Base-by-base conservation (phyloP, 2,329 filamentous ascomycete genomes). In the Leptographium flavum region DNA sequence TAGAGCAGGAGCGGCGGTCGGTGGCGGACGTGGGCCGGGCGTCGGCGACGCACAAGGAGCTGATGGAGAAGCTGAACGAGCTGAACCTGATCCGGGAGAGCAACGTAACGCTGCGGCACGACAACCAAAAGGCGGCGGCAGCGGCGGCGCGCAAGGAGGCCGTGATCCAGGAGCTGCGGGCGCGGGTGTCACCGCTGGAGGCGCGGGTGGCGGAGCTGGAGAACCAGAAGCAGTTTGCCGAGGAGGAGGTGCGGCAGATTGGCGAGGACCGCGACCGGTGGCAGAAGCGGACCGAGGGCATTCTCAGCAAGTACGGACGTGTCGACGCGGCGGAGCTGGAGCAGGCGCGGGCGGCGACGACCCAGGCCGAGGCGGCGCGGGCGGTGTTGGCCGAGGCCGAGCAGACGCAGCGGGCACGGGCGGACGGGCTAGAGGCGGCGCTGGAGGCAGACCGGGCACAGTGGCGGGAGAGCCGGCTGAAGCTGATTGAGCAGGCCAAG, bases 11-110 rank as follows among this genome's bases (percentile, higher is more conserved):
- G 60, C 83, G 87, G 25, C 79, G 81, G 40, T 71, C 81, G 35
- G 77, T 87, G 46, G 74, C 80, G 2, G 84, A 94, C 52, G 80
- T 71, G 47, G 76, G 83, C 40, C 76, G 83, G 51, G 81, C 73
- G 46, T 81, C 83, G 13, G 73, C 85, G 57, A 86, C 80, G 42
- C 87, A 95, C 58, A 87, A 85, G 57, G 87, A 94, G 55, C 73
- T 98, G 5, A 87, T 94, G 78, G 81, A 93, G 52, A 95, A 93
- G 52, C 75, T 98, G 49, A 92, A 94, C 56, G 87, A 98, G 62
- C 76, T 98, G 48, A 98, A 98, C 56, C 71, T 95, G 15, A 94
- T 93, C 69, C 83, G 92, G 11, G 92, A 98, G 64, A 95, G 88
- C 66, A 94, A 85, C 54, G 84, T 84, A 46, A 92, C 90, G 1